Evolutionary conservation across 2,329 filamentous ascomycete genomes (phyloP), one percentile per base, ranked within the genome.

Genomic region (Fusarium incarnatum): DNA sequence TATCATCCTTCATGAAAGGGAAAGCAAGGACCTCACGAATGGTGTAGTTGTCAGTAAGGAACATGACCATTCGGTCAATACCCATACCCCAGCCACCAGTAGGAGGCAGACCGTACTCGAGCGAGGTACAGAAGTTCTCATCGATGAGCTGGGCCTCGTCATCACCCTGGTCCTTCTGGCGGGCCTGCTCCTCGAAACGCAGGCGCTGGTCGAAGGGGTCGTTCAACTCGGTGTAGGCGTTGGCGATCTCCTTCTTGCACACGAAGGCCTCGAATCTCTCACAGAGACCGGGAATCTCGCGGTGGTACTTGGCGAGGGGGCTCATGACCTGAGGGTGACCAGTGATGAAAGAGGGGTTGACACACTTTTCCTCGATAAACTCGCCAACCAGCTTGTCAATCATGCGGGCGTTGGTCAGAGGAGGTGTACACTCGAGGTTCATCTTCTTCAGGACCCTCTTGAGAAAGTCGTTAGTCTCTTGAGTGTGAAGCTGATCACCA

Each of bases 231-330:
- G 95, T 98, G 84, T 98, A 97, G 28, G 94, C 94, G 78, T 99
- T 98, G 77, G 91, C 92, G 73, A 98, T 98, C 80, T 98, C 95
- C 88, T 83, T 83, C 76, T 80, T 82, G 75, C 77, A 81, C 20
- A 98, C 96, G 74, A 99, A 99, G 13, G 93, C 94, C 83, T 99
- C 96, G 81, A 98, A 98, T 58, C 96, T 92, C 85, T 99, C 96
- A 80, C 94, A 98, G 34, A 99, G 88, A 76, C 95, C 96, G 56
- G 91, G 87, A 68, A 89, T 88, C 48, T 86, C 83, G 72, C 96
- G 92, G 82, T 98, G 93, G 81, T 94, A 94, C 87, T 99, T 99
- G 85, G 96, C 96, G 20, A 99, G 87, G 11, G 96, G 96, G 18
- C 93, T 96, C 95, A 98, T 83, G 81, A 84, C 83, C 79, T 83